Conservation (phyloP, 75 land plant genomes). For the Pinus tabuliformis region DNA sequence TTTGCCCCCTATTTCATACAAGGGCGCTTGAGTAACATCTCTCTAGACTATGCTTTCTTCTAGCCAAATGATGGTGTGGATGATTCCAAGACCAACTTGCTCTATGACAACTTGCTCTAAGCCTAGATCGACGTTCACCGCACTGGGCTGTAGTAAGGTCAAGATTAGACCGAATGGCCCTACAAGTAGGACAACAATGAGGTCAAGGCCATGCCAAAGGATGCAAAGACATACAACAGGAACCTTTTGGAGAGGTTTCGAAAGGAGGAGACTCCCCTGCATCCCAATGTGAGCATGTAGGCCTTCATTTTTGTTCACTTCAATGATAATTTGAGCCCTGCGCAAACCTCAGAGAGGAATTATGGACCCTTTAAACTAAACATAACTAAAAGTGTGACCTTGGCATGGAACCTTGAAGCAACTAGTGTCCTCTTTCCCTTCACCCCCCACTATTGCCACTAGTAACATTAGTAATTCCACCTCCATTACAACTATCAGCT, state of each 20-base stretch:
- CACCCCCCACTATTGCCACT: background rate
- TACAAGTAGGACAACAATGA: conserved; percentile 70
- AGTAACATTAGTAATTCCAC: no score
- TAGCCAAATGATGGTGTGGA: conserved; percentile 45
- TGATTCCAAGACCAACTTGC: conserved; percentile 59
- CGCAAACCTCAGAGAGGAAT: conserved; percentile 77
- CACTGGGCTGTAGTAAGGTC: conserved; percentile 32
- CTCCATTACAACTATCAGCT: no score
- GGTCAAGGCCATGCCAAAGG: conserved; percentile 51
- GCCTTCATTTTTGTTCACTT: conserved; percentile 79
- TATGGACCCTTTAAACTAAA: conserved; percentile 91
- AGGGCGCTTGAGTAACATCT: conserved; percentile 42
- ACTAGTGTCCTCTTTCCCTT: background rate
- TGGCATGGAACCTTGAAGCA: conserved; percentile 8
- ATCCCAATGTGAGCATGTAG: conserved; percentile 43
- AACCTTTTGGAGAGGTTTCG: conserved; percentile 60
- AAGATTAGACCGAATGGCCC: conserved; percentile 79
- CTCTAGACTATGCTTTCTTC: conserved; percentile 74
- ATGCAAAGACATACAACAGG: conserved; percentile 73
- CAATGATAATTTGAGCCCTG: conserved; percentile 88
- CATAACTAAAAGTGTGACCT: conserved; percentile 49
- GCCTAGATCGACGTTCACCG: conserved; percentile 8
- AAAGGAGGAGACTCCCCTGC: conserved; percentile 58
- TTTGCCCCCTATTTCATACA: conserved; percentile 74
- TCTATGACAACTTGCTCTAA: conserved; percentile 27